phyloP scores from a whole-genome alignment of 306 rosid species.

The Cucurbita maxima region DNA sequence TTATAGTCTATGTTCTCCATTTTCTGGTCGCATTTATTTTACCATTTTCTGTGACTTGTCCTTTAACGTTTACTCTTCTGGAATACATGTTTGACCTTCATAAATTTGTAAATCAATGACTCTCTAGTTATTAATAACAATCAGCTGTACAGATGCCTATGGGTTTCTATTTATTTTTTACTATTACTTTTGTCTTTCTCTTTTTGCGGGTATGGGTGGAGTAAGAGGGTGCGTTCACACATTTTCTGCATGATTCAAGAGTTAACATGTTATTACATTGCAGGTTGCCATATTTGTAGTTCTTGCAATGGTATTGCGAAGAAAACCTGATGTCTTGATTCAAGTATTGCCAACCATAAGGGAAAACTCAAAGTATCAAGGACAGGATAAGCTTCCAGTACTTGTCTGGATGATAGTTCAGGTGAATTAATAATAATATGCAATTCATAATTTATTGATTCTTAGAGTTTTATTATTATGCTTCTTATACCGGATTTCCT shows the following conservation, averaged over 20 bases:
- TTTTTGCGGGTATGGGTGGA: neutral
- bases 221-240: neutral
- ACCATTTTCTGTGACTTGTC: neutral
- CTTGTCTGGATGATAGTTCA: conserved; percentile 67
- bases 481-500: neutral
- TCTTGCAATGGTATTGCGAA: conserved; percentile 68
- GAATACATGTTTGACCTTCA: neutral
- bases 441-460: neutral
- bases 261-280: conserved; percentile 5
- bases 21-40: neutral
- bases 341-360: conserved; percentile 43
- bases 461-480: neutral
- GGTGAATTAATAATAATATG: conserved; percentile 30
- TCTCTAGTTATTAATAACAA: neutral
- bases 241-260: neutral
- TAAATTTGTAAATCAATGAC: neutral
- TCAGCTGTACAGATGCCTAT: neutral
- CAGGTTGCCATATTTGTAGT: conserved; percentile 88
- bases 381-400: conserved; percentile 82
- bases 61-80: neutral
- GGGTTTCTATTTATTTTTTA: neutral
- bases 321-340: conserved; percentile 67
- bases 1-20: neutral
- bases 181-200: neutral
- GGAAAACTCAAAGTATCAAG: conserved; percentile 68